Evolutionary conservation across 1,139 yeast species (phyloP).

Genomic region (Hanseniaspora sp.): DNA sequence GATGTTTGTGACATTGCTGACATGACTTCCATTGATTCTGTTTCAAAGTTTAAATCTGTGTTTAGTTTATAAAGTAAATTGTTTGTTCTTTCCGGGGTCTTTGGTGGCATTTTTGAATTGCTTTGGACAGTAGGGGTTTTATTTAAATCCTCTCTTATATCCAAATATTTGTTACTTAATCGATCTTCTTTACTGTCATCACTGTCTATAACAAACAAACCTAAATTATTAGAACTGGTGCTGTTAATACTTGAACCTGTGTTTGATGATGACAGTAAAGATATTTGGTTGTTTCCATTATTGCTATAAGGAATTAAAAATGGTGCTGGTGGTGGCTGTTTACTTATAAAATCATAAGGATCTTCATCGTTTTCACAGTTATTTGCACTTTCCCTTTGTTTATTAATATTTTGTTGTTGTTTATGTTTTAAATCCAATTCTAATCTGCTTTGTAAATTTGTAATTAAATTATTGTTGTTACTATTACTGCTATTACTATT

Average conservation of each 20-base stretch:
- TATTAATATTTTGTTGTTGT: not conserved
- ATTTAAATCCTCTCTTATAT: not conserved
- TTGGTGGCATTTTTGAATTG: conserved; percentile 5
- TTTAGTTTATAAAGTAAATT: conserved; percentile 15
- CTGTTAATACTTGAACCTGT: conserved; percentile 13
- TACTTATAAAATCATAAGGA: conserved; percentile 6
- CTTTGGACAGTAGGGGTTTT: conserved; percentile 4
- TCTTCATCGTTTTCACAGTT: not conserved
- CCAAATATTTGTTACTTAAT: not conserved
- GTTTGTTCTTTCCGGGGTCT: conserved; percentile 16
- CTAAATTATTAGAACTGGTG: conserved; percentile 3
- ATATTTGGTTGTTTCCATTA: not conserved
- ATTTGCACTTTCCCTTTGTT: not conserved
- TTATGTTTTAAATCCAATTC: not conserved
- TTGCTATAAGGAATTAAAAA: not conserved
- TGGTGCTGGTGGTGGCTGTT: conserved; percentile 8
- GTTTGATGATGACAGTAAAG: conserved; percentile 4
- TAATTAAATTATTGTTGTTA: not conserved
- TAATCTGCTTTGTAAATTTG: conserved; percentile 3
- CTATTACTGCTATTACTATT: not conserved
- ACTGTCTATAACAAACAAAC: not conserved
- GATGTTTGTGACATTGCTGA: conserved; percentile 14
- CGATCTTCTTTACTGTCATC: not conserved
- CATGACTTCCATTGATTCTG: conserved; percentile 12
- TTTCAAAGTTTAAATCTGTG: conserved; percentile 15